These are phyloP conservation scores for Ceratonia siliqua DNA, from an alignment of 306 rosid species.

Conservation along the genomic window DNA sequence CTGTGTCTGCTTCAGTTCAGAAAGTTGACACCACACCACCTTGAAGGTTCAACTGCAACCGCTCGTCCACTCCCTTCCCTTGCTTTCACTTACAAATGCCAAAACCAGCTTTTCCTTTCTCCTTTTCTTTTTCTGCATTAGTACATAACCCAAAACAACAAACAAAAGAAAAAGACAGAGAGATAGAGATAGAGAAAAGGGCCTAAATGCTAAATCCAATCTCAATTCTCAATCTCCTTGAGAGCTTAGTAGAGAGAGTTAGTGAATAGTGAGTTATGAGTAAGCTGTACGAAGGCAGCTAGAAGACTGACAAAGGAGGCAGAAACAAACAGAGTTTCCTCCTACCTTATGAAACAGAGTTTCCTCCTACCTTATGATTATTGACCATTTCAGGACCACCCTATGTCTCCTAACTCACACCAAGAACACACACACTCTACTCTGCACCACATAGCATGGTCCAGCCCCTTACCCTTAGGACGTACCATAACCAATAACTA, in stretches of 20 bases:
- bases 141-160: neutral
- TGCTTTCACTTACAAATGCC: no score
- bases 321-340: conserved; percentile 13
- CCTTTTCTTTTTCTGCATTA: neutral
- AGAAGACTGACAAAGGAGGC: conserved; percentile 25
- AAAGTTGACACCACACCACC: neutral
- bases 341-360: conserved; percentile 25
- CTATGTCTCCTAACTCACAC: neutral
- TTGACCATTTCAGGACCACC: conserved; percentile 37
- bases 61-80: no score
- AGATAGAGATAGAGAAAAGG: neutral
- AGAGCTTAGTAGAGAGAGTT: neutral
- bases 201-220: neutral
- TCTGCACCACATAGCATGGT: conserved; percentile 18
- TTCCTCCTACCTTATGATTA: conserved; percentile 29
- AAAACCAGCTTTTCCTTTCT: neutral
- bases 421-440: neutral
- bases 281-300: conserved; percentile 13
- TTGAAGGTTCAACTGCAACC: no score
- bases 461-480: neutral
- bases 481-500: neutral
- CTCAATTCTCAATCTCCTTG: neutral
- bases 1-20: neutral
- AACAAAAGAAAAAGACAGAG: neutral
- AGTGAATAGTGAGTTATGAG: conserved; percentile 15